Percentiles rank a stretch among this genome's conserved stretches.
Conservation (phyloP, 2,329 filamentous ascomycete genomes). For the Penicillium sp. region DNA sequence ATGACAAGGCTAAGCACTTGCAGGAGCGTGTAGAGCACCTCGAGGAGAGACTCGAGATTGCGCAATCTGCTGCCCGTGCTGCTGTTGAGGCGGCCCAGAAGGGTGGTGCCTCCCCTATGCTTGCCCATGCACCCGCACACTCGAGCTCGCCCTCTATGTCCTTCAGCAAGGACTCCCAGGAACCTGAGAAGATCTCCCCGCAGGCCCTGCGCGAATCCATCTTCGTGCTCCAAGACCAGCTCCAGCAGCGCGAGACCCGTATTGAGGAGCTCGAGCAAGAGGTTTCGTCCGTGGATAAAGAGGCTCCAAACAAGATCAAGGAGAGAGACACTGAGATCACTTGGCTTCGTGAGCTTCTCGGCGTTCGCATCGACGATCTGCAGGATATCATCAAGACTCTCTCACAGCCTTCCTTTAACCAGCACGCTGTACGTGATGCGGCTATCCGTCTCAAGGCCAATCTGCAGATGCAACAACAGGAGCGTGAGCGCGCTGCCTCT, state of each 20-base stretch:
- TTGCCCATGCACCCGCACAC: slow-evolving; percentile 39
- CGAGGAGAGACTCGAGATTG: slow-evolving; percentile 87
- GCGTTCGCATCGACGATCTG: slow-evolving; percentile 84
- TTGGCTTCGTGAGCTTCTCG: slow-evolving; percentile 91
- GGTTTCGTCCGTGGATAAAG: slow-evolving; percentile 67
- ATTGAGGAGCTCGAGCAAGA: slow-evolving; percentile 83
- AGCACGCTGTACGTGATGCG: slow-evolving; percentile 78
- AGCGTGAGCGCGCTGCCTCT: slow-evolving; percentile 80
- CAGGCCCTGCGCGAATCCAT: slow-evolving; percentile 95
- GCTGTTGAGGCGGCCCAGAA: slow-evolving; percentile 73
- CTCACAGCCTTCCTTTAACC: slow-evolving; percentile 71
- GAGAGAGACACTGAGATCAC: slow-evolving; percentile 92
- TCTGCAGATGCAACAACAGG: slow-evolving; percentile 96
- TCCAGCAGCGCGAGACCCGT: slow-evolving; percentile 86
- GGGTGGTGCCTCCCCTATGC: slow-evolving; percentile 38
- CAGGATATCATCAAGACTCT: slow-evolving; percentile 85
- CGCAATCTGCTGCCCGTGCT: slow-evolving; percentile 80
- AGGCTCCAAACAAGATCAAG: slow-evolving; percentile 76
- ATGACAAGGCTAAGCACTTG: slow-evolving; percentile 80
- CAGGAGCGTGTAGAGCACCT: slow-evolving; percentile 81
- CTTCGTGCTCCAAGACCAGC: slow-evolving; percentile 90
- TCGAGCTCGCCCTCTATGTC: slow-evolving; percentile 49
- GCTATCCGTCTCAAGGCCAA: slow-evolving; percentile 92
- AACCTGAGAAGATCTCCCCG: slow-evolving; percentile 85
- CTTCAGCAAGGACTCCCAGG: slow-evolving; percentile 44